Evolutionary conservation across 2,329 filamentous ascomycete species (phyloP), one percentile per base, ranked within the genome.

Genomic region (Teratosphaeria viscida): DNA sequence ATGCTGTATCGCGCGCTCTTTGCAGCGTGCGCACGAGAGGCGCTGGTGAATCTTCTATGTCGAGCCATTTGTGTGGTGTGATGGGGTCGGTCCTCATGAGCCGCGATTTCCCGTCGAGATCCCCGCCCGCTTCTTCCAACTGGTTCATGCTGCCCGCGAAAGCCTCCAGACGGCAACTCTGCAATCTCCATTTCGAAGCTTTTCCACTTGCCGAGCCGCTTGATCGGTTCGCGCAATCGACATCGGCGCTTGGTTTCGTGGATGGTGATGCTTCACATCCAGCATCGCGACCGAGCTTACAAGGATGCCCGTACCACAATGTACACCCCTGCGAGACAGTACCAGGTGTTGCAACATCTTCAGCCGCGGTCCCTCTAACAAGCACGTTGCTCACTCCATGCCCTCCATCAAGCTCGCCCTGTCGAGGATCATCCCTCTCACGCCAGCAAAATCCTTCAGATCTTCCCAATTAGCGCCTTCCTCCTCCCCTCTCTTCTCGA

Each of bases 361-460:
- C 2, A 32, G 3, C 29, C 43, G 19, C 10, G n/a, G 43, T 23
- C 43, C 19, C 5, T n/a, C 16, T 19, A 6, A 2, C 2, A n/a
- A 19, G 8, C 43, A 49, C 43, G n/a, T 49, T 16, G 26, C 52
- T 64, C 76, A 88, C 70, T 89, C 81, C 91, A 96, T 96, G 19
- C 92, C 94, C 65, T 90, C 87, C 89, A 97, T 92, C 68, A 96
- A 81, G 71, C 92, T 89, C 16, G 90, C 86, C 65, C 87, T 86
- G 74, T 99, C 94, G 57, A 99, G 77, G 65, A 95, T 82, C 92
- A 97, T 96, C 32, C 89, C 88, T 70, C 88, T 86, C 69, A 88
- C 81, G 43, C 89, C 84, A 67, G 91, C 85, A 75, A 90, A 94
- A 75, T 96, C 89, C 65, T 86, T 84, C 63, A 99, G 78, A 35